Evolutionary conservation across 306 rosid species (phyloP).

Genomic region (Vachellia collinsii): DNA sequence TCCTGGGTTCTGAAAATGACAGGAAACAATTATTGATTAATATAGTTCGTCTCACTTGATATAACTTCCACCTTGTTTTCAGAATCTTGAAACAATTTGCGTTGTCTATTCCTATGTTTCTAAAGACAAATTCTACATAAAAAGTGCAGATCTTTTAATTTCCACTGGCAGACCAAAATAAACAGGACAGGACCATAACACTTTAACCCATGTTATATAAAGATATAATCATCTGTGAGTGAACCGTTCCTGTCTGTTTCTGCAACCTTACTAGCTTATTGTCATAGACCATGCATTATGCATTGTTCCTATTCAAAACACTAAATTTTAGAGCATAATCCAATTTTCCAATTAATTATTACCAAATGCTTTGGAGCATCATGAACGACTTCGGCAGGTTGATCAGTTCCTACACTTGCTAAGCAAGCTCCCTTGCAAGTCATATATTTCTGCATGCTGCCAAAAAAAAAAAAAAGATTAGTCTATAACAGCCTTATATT

Average conservation of each 20-base stretch:
- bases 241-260: slow-evolving; percentile 28
- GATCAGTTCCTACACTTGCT: slow-evolving; percentile 86
- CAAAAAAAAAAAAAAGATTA: slow-evolving; percentile 28
- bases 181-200: slow-evolving; percentile 3
- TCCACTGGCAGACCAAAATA: slow-evolving; percentile 19
- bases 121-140: neutral
- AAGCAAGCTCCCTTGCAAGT: slow-evolving; percentile 94
- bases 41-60: slow-evolving; percentile 15
- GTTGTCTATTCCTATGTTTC: neutral
- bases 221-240: neutral
- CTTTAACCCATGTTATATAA: slow-evolving; percentile 24
- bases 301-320: neutral
- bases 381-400: slow-evolving; percentile 93
- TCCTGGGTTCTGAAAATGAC: slow-evolving; percentile 76
- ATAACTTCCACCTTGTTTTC: slow-evolving; percentile 13
- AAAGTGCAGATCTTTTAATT: slow-evolving; percentile 4
- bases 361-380: slow-evolving; percentile 89
- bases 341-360: too few relatives aligned
- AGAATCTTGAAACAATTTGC: neutral
- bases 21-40: slow-evolving; percentile 15
- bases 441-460: slow-evolving; percentile 85
- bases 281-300: neutral
- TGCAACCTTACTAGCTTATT: slow-evolving; percentile 15
- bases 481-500: slow-evolving; percentile 20
- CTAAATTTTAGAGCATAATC: slow-evolving; percentile 29